Conservation (phyloP, 352 stramenopile genomes). For the Phytophthora idaei region DNA sequence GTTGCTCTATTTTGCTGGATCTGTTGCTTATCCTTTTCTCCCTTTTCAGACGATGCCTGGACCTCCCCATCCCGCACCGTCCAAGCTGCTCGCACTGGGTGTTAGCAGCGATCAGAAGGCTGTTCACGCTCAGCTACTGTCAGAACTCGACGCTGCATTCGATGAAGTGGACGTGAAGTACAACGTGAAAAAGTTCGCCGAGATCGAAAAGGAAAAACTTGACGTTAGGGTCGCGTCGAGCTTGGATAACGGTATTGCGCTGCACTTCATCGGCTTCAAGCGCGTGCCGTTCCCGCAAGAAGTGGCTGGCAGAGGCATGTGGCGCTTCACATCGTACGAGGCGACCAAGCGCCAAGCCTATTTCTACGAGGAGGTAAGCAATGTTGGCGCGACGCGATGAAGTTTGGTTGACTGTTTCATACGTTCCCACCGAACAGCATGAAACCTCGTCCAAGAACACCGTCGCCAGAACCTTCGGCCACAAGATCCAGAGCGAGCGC, state of each 20-base stretch:
- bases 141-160: conserved; percentile 30
- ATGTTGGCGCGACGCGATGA: too few relatives aligned
- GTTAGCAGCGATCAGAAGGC: conserved; percentile 25
- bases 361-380: conserved; percentile 44
- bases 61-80: conserved; percentile 9
- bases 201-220: conserved; percentile 26
- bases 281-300: conserved; percentile 38
- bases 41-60: conserved; percentile 12
- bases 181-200: conserved; percentile 22
- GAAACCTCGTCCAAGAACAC: conserved; percentile 26
- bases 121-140: conserved; percentile 31
- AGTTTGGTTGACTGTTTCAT: background rate
- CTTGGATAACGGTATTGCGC: conserved; percentile 27
- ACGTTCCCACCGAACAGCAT: conserved; percentile 17
- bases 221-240: conserved; percentile 34
- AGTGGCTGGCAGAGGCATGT: conserved; percentile 39
- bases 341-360: conserved; percentile 31
- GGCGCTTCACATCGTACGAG: conserved; percentile 43
- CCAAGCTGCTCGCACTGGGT: conserved; percentile 24
- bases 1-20: background rate
- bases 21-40: conserved; percentile 7
- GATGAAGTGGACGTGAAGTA: conserved; percentile 33
- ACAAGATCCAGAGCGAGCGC: conserved; percentile 42
- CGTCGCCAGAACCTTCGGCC: conserved; percentile 33
- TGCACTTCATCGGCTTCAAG: conserved; percentile 42